These are phyloP conservation scores for Fusarium decemcellulare DNA, from an alignment of 2,329 filamentous ascomycete genomes.

Conservation along the genomic window DNA sequence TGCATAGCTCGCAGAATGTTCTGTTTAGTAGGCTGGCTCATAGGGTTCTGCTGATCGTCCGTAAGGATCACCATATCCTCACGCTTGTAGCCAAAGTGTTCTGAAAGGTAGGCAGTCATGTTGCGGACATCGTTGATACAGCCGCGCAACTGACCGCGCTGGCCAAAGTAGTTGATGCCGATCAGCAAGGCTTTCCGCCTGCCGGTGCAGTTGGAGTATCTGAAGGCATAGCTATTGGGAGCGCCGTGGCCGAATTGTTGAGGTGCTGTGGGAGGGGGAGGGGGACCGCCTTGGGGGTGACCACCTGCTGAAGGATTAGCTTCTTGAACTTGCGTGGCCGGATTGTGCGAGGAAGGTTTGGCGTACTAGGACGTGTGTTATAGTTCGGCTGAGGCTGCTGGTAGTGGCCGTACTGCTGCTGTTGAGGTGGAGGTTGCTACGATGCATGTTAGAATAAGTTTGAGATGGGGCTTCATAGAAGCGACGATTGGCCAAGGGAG, in stretches of 20 bases:
- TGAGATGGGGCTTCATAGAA: conserved; percentile 1
- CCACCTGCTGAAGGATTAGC: conserved; percentile 46
- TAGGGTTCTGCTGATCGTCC: conserved; percentile 96
- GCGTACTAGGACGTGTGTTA: conserved; percentile 63
- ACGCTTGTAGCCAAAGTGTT: conserved; percentile 91
- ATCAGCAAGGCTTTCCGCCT: conserved; percentile 90
- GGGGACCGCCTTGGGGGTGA: conserved; percentile 60
- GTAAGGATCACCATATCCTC: conserved; percentile 98
- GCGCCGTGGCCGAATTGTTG: conserved; percentile 86
- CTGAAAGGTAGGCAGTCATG: conserved; percentile 91
- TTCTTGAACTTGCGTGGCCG: neutral
- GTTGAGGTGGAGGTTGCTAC: conserved; percentile 51
- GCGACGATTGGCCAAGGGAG: neutral
- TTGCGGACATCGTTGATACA: conserved; percentile 99
- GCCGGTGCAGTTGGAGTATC: conserved; percentile 93
- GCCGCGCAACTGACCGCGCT: conserved; percentile 89
- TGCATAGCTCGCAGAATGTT: conserved; percentile 98
- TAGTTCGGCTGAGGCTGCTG: conserved; percentile 61
- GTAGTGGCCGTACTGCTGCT: conserved; percentile 53
- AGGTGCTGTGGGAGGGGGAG: conserved; percentile 75
- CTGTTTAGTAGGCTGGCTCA: conserved; percentile 96
- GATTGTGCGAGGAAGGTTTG: conserved; percentile 5
- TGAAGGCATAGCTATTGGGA: conserved; percentile 84
- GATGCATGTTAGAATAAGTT: conserved; percentile 28
- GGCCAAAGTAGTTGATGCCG: conserved; percentile 97